phyloP scores from a whole-genome alignment of 225 moss, liverwort and hornwort species.

The Sphagnum contortum region DNA sequence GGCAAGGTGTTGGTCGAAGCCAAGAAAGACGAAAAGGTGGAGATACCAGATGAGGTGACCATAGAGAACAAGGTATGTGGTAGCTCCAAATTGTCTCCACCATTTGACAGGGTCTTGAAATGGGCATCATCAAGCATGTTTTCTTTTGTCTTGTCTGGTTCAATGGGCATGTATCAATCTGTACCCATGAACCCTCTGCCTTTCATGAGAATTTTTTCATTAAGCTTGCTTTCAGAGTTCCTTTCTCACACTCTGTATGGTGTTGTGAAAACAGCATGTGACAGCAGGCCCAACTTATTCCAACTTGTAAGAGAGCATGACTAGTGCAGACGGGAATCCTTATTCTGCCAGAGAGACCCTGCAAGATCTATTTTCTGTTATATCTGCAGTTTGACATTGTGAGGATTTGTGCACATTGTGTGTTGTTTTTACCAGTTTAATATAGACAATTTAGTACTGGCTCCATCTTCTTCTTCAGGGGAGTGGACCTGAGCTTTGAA shows the following conservation, averaged over 20 bases:
- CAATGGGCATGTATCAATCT: not conserved
- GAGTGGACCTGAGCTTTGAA: too few species aligned
- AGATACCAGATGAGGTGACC: constrained; percentile 45
- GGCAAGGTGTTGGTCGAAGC: constrained; percentile 64
- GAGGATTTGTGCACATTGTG: too few species aligned
- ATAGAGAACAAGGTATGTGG: constrained; percentile 48
- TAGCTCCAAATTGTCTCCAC: not conserved
- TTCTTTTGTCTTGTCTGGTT: too few species aligned
- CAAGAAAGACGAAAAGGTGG: constrained; percentile 63
- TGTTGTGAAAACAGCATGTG: constrained; percentile 21
- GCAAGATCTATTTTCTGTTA: too few species aligned
- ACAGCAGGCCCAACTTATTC: constrained; percentile 41
- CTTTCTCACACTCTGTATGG: too few species aligned
- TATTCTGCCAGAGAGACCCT: too few species aligned
- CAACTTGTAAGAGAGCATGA: constrained; percentile 15
- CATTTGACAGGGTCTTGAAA: not conserved
- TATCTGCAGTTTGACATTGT: too few species aligned
- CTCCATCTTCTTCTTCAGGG: too few species aligned
- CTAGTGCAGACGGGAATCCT: too few species aligned
- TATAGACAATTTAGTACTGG: too few species aligned
- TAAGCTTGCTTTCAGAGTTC: not conserved
- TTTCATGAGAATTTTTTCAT: not conserved
- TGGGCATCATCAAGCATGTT: too few species aligned
- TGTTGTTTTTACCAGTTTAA: too few species aligned
- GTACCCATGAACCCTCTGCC: not conserved